phyloP scores from a whole-genome alignment of 2,329 filamentous ascomycete genomes.

The Chaetomium olivaceum region DNA sequence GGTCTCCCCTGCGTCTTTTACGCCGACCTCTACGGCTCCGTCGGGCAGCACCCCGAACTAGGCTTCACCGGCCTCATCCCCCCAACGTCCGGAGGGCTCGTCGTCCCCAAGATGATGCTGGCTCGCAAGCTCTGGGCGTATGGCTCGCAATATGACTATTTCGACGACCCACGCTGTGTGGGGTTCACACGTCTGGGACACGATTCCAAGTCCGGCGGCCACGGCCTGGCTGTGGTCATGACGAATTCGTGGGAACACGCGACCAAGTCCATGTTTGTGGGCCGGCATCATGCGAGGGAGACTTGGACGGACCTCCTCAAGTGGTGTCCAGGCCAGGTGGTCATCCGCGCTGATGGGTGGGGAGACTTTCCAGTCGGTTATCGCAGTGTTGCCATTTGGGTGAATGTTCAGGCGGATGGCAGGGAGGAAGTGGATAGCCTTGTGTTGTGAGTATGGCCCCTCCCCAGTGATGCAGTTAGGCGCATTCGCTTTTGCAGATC shows the following conservation, averaged over 20 bases:
- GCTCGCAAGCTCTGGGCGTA: constrained; percentile 68
- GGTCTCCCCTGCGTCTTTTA: constrained; percentile 71
- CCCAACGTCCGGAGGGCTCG: constrained; percentile 53
- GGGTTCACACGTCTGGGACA: constrained; percentile 57
- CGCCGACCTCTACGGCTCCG: constrained; percentile 67
- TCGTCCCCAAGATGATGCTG: constrained; percentile 59
- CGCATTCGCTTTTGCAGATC: background rate
- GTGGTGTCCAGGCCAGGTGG: constrained; percentile 55
- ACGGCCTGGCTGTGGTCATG: constrained; percentile 58
- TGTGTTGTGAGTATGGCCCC: constrained; percentile 22
- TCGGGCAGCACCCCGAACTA: constrained; percentile 47
- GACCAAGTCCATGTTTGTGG: constrained; percentile 62
- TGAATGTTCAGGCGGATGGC: constrained; percentile 55
- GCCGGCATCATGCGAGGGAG: constrained; percentile 57
- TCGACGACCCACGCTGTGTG: constrained; percentile 60
- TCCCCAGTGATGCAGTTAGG: background rate
- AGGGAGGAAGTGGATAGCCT: constrained; percentile 39
- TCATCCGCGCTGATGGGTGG: constrained; percentile 60
- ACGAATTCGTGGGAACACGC: constrained; percentile 50
- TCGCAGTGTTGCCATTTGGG: constrained; percentile 63
- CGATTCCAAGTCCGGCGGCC: constrained; percentile 49
- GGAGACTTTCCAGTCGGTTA: constrained; percentile 57
- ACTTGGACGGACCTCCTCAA: constrained; percentile 64
- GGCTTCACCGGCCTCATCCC: constrained; percentile 39
- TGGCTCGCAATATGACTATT: constrained; percentile 64